Base-by-base conservation (phyloP, 331 rosid genomes). In the Spiraea crenata region DNA sequence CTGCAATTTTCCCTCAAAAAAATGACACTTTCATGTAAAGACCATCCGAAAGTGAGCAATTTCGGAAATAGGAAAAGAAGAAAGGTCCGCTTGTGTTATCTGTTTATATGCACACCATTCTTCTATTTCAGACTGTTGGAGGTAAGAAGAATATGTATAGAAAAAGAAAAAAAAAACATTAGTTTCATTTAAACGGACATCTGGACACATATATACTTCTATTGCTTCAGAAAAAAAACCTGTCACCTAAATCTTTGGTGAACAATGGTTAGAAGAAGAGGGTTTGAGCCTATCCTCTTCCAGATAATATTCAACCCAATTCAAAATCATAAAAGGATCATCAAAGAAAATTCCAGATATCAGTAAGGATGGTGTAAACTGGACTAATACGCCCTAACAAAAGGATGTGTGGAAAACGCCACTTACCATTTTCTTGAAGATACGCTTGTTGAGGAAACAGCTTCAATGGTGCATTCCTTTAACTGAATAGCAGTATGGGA, bases 381-480 rank as follows among this genome's bases (percentile, higher is more conserved):
- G 35, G 39, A 52, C n/a, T n/a, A 52, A 52, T 52, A 25, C 19
- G 20, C 61, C 9, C 16, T 9, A 39, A 16, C 20, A 60, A n/a
- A 38, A 45, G 52, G 69, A 63, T 63, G 70, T 65, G 35, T 4
- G 46, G 70, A 57, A n/a, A 49, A 66, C 34, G 65, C 70, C 37
- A 78, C 57, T 67, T 85, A 95, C 99, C 99, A 91, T 83, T 95
- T 95, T 82, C 82, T 86, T 20, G 99, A 85, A 74, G 96, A 44
- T 38, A 77, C 69, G 74, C 44, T 69, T 44, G 96, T 35, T 13
- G 96, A 83, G 10, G 99, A 95, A 85, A 95, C 99, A n/a, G 97
- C 91, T 82, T 85, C 88, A 54, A 95, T 67, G 20, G 40, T 50
- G 72, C 93, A 85, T 35, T 88, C 89, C 65, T 84, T 91, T 64